Evolutionary conservation across 2,329 filamentous ascomycete genomes (phyloP).

Genomic region (Aspergillus sp.): DNA sequence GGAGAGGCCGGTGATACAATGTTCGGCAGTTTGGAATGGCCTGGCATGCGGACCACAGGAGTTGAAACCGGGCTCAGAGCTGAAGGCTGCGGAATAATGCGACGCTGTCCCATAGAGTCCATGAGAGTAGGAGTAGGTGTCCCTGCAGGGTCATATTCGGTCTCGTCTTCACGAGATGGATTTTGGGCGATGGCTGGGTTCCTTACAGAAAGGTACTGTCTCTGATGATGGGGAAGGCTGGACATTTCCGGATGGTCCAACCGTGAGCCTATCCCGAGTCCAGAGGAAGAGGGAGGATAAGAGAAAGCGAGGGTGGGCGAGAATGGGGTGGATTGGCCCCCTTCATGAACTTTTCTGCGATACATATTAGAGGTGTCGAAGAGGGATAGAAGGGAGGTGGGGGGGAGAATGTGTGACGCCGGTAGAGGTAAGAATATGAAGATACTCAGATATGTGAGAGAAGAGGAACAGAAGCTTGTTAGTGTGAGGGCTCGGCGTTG

Average conservation of each 20-base stretch:
- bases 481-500: no score
- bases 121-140: conserved; percentile 1
- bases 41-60: not conserved
- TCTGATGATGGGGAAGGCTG: not conserved
- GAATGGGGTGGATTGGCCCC: not conserved
- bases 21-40: not conserved
- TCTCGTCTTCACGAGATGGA: not conserved
- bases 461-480: no score
- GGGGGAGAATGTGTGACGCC: not conserved
- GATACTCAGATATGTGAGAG: no score
- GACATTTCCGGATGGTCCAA: conserved; percentile 3
- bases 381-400: not conserved
- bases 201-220: not conserved
- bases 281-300: not conserved
- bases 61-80: not conserved
- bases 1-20: not conserved
- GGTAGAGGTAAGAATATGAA: not conserved
- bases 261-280: not conserved
- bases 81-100: not conserved
- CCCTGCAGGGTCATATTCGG: not conserved
- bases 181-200: not conserved
- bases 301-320: not conserved
- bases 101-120: not conserved
- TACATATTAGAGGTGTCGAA: not conserved
- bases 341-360: no score